Base-by-base conservation (phyloP, 2,329 filamentous ascomycete species). In the Neofusicoccum parvum region DNA sequence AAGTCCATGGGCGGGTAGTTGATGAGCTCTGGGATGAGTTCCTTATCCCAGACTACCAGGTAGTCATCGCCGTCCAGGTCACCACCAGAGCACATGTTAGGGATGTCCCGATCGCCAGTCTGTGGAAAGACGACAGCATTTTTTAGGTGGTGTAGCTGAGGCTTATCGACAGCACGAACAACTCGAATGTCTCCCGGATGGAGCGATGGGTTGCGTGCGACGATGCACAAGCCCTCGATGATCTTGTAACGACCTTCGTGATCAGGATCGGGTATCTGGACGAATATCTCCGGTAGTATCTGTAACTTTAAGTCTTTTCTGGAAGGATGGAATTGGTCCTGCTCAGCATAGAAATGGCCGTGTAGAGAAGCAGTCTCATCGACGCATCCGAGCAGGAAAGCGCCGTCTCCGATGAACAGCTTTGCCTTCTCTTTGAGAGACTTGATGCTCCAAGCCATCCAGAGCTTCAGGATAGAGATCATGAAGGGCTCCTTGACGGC, bases 1-100 rank as follows among this genome's bases (percentile, higher is more conserved):
- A 93, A 95, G 68, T 90, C 84, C 92, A 98, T 97, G 0, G 95
- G 89, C 0, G 85, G 80, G 39, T 86, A 82, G 69, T 95, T 92
- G 87, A 91, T 92, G 59, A 86, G 79, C 1, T 77, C 69, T 6
- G 75, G 74, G 32, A 96, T 81, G 6, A 99, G 80, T 14, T 86
- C 85, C 23, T 83, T 75, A 70, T 99, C 94, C 94, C 95, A 99
- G 51, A 97, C 90, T 5, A 98, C 88, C 64, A 98, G 89, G 74
- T 93, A 99, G 74, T 99, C 95, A 72, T 99, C 95, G 0, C 95
- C 95, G 73, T 99, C 95, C 0, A 99, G 84, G 73, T 99, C 95
- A 0, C 95, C 95, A 1, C 95, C 95, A 3, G 95, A 97, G 69
- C 95, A 93, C 94, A 98, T 98, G 72, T 91, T 93, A 0, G 94